phyloP scores from a whole-genome alignment of 352 stramenopile genomes.

The Globisporangium acanthophoron region DNA sequence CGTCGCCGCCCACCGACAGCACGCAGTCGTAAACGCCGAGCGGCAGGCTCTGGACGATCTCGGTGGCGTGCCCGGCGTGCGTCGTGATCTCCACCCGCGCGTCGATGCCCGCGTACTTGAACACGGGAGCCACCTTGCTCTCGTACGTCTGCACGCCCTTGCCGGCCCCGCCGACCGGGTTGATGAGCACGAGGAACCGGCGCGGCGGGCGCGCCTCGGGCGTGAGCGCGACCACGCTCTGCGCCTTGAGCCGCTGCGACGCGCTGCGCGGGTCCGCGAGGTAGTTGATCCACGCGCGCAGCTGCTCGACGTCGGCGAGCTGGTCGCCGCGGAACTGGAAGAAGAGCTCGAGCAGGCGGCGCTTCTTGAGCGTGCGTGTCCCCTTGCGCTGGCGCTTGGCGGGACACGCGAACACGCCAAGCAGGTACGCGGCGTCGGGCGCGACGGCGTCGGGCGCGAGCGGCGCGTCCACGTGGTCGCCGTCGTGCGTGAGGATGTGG shows the following conservation, averaged over 20 bases:
- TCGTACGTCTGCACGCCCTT: constrained; percentile 51
- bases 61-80: constrained; percentile 37
- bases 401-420: constrained; percentile 42
- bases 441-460: constrained; percentile 11
- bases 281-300: constrained; percentile 41
- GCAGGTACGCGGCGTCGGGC: constrained; percentile 22
- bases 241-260: constrained; percentile 13
- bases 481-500: constrained; percentile 41
- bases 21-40: constrained; percentile 58
- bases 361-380: constrained; percentile 27
- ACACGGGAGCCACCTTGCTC: constrained; percentile 42
- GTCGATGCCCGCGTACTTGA: constrained; percentile 48
- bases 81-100: constrained; percentile 41
- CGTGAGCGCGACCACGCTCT: constrained; percentile 27
- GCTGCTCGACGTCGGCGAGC: constrained; percentile 25
- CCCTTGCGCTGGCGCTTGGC: constrained; percentile 18
- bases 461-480: constrained; percentile 25
- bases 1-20: constrained; percentile 64
- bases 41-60: constrained; percentile 44
- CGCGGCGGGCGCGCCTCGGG: constrained; percentile 15
- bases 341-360: constrained; percentile 34
- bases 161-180: constrained; percentile 56
- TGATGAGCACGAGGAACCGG: constrained; percentile 67
- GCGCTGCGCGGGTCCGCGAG: constrained; percentile 41
- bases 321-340: constrained; percentile 38